Evolutionary conservation across 2,329 filamentous ascomycete species (phyloP).

Genomic region (Fusarium acutatum): DNA sequence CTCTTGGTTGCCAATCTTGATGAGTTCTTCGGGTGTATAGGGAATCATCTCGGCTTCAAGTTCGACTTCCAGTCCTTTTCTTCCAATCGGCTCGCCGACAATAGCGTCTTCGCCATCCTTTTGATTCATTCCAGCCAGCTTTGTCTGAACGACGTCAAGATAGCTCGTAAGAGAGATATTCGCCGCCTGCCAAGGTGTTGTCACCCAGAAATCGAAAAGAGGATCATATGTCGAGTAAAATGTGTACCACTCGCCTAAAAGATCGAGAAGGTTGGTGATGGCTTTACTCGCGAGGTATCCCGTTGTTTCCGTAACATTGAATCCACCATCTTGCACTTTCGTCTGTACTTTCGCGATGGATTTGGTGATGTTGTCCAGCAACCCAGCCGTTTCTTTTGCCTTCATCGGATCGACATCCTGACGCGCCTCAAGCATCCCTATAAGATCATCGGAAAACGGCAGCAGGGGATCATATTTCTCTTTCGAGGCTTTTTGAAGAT

Average conservation of each 20-base stretch:
- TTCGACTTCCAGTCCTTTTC: conserved; percentile 17
- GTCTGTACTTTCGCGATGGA: conserved; percentile 2
- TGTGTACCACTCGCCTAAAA: conserved; percentile 12
- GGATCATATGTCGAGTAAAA: conserved; percentile 32
- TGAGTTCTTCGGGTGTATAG: conserved; percentile 15
- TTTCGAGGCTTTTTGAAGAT: not conserved
- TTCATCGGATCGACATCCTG: conserved; percentile 29
- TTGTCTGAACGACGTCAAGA: conserved; percentile 6
- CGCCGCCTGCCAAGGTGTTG: conserved; percentile 17
- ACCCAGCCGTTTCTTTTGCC: conserved; percentile 7
- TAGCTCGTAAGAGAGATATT: not conserved
- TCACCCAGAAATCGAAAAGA: conserved; percentile 28
- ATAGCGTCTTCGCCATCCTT: conserved; percentile 6
- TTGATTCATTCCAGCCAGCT: conserved; percentile 15
- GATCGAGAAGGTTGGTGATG: not conserved
- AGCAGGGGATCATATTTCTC: not conserved
- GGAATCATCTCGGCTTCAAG: conserved; percentile 31
- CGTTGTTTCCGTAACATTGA: conserved; percentile 23
- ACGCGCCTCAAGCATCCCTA: conserved; percentile 18
- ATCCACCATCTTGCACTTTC: conserved; percentile 5
- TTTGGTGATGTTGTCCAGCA: conserved; percentile 20
- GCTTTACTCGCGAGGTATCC: conserved; percentile 22
- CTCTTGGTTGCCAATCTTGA: conserved; percentile 25
- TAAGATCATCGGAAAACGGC: conserved; percentile 1
- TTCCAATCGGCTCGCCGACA: conserved; percentile 21